These are phyloP conservation scores for Skeletonema costatum DNA, from an alignment of 108 stramenopile species.

Conservation along the genomic window DNA sequence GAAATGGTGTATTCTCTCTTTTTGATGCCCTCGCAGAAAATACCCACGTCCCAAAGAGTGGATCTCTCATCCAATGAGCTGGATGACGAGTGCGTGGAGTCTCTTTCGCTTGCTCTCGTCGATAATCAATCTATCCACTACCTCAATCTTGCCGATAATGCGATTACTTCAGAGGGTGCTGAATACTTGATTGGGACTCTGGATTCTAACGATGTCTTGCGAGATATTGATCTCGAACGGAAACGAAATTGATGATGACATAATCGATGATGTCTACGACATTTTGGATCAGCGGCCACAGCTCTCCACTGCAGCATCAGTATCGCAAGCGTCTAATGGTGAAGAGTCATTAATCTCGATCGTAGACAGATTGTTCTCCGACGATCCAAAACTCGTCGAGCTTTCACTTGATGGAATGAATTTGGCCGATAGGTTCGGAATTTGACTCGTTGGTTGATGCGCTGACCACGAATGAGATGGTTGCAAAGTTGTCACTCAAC, in stretches of 20 bases:
- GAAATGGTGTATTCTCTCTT: not conserved
- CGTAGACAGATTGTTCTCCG: not conserved
- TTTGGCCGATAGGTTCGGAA: slow-evolving; percentile 16
- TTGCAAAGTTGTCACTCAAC: slow-evolving; percentile 20
- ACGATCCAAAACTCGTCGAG: slow-evolving; percentile 11
- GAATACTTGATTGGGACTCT: slow-evolving; percentile 44
- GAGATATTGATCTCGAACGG: slow-evolving; percentile 39
- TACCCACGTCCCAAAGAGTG: not conserved
- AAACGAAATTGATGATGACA: slow-evolving; percentile 29
- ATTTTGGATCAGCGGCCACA: slow-evolving; percentile 14
- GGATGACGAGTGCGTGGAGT: slow-evolving; percentile 1
- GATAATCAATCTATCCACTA: not conserved
- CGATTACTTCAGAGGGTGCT: slow-evolving; percentile 36
- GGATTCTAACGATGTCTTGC: slow-evolving; percentile 35
- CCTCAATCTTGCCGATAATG: slow-evolving; percentile 19
- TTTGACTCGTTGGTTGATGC: slow-evolving; percentile 37
- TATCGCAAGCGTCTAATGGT: not conserved
- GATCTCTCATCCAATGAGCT: slow-evolving; percentile 9
- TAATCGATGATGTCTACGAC: slow-evolving; percentile 21
- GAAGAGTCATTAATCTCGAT: not conserved
- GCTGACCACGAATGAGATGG: slow-evolving; percentile 6
- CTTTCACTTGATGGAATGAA: slow-evolving; percentile 22
- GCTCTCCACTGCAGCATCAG: not conserved
- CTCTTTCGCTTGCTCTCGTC: slow-evolving; percentile 1
- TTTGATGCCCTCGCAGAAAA: slow-evolving; percentile 9